phyloP scores from a whole-genome alignment of 2,329 filamentous ascomycete species.

The Fusarium sulawesiense region DNA sequence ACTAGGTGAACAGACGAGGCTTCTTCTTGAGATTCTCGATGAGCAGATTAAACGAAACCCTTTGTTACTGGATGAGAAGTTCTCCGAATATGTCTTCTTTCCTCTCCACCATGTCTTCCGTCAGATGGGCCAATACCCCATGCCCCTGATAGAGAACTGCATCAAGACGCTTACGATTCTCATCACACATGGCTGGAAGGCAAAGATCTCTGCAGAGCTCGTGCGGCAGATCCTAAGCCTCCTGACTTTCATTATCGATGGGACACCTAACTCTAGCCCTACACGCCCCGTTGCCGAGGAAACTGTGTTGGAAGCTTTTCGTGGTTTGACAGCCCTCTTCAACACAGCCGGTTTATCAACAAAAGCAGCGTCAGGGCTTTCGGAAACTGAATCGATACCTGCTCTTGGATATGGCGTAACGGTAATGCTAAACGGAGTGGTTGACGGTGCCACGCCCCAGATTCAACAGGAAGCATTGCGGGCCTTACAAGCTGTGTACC shows the following conservation, averaged over 20 bases:
- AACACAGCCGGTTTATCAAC: constrained; percentile 65
- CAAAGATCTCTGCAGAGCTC: constrained; percentile 75
- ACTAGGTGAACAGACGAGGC: constrained; percentile 58
- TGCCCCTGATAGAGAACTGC: constrained; percentile 78
- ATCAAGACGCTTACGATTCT: constrained; percentile 80
- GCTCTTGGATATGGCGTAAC: constrained; percentile 85
- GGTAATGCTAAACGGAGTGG: constrained; percentile 79
- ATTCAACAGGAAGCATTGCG: constrained; percentile 77
- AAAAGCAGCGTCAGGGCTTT: constrained; percentile 61
- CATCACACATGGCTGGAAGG: constrained; percentile 82
- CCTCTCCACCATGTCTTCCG: constrained; percentile 89
- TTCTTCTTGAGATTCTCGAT: constrained; percentile 60
- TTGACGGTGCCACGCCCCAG: constrained; percentile 70
- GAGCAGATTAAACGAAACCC: constrained; percentile 58
- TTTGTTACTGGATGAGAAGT: constrained; percentile 75
- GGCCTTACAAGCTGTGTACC: constrained; percentile 71
- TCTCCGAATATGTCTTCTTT: constrained; percentile 96
- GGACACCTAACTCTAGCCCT: constrained; percentile 66
- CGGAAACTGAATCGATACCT: constrained; percentile 73
- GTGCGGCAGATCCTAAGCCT: constrained; percentile 88
- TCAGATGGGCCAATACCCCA: constrained; percentile 76
- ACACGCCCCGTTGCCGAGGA: constrained; percentile 73
- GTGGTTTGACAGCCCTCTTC: constrained; percentile 75
- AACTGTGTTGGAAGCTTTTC: constrained; percentile 76
- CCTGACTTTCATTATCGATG: constrained; percentile 82